These are phyloP conservation scores for Clavariopsis aquatica DNA, from an alignment of 495 filamentous ascomycete genomes.

Conservation along the genomic window DNA sequence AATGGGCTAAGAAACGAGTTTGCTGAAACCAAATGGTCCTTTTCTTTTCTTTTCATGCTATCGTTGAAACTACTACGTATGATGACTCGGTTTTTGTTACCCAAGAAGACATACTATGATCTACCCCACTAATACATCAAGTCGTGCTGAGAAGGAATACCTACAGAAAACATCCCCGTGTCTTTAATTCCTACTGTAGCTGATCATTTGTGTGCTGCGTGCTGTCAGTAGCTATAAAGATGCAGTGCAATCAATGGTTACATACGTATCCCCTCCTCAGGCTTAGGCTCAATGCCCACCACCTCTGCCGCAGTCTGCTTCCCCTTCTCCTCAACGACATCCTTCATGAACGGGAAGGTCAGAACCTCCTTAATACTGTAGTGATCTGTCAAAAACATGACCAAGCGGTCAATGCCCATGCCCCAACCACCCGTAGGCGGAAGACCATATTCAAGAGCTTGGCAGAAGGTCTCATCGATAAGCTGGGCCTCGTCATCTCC, in stretches of 20 bases:
- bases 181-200: too few relatives aligned
- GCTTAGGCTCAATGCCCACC: conserved; percentile 61
- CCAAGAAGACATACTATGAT: too few relatives aligned
- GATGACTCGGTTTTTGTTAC: too few relatives aligned
- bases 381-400: conserved; percentile 97
- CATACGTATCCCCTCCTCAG: conserved; percentile 71
- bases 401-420: conserved; percentile 93
- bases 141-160: too few relatives aligned
- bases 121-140: too few relatives aligned
- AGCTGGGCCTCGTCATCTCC: conserved; percentile 97
- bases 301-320: conserved; percentile 66
- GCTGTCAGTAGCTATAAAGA: background rate
- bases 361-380: conserved; percentile 96
- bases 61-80: too few relatives aligned
- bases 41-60: background rate
- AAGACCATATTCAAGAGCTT: conserved; percentile 79
- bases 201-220: background rate
- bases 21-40: too few relatives aligned
- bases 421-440: conserved; percentile 97
- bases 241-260: conserved; percentile 24
- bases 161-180: too few relatives aligned
- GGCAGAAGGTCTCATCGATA: conserved; percentile 92
- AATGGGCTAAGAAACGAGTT: too few relatives aligned
- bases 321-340: conserved; percentile 54
- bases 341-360: conserved; percentile 87